Conservation (phyloP, 164 flowering plant genomes). For the Stephania yunnanensis region DNA sequence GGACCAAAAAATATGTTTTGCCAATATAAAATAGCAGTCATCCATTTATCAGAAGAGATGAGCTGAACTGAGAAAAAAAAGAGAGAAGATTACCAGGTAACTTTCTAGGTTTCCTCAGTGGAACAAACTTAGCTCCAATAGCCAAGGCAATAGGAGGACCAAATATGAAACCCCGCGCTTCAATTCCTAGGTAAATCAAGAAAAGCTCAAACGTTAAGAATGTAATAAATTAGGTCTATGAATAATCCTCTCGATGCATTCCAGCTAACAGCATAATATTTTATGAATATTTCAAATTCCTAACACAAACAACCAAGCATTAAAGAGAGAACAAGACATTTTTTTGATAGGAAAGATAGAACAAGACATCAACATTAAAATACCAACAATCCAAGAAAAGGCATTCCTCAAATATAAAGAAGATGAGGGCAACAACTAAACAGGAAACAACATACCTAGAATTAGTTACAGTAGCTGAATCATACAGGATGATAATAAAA, state of each 20-base stretch:
- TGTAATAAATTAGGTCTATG: not conserved
- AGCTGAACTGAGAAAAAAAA: not conserved
- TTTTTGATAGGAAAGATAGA: too few species aligned
- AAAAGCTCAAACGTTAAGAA: conserved; percentile 1
- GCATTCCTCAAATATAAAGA: not conserved
- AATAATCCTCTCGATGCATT: not conserved
- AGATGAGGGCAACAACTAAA: not conserved
- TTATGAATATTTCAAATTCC: not conserved
- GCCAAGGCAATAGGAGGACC: conserved; percentile 97
- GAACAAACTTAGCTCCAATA: conserved; percentile 97
- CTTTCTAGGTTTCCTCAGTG: conserved; percentile 87
- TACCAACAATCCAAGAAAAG: not conserved
- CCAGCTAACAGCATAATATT: not conserved
- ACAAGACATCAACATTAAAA: not conserved
- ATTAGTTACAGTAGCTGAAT: not conserved
- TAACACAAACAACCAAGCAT: not conserved
- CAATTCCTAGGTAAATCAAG: conserved; percentile 50
- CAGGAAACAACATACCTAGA: not conserved
- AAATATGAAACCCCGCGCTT: conserved; percentile 92
- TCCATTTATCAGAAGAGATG: not conserved
- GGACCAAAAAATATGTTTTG: too few species aligned
- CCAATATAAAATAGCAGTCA: not conserved
- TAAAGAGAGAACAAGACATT: too few species aligned
- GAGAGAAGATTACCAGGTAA: conserved; percentile 61
- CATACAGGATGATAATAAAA: not conserved